Conservation (phyloP, 2,329 filamentous ascomycete species). For the Colletotrichum godetiae region DNA sequence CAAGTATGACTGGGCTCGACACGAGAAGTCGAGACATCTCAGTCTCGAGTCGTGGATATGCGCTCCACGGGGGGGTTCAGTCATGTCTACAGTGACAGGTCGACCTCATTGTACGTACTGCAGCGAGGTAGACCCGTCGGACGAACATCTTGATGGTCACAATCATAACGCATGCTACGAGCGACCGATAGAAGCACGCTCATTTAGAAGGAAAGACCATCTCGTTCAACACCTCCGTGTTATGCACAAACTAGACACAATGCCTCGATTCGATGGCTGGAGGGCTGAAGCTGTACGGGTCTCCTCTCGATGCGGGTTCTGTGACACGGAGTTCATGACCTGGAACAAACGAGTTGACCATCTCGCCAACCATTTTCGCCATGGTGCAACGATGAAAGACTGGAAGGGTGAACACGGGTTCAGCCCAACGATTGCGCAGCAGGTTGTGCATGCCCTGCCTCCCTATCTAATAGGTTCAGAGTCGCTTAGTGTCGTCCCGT, state of each 20-base stretch:
- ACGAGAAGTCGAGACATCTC: constrained; percentile 59
- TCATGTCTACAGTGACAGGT: constrained; percentile 37
- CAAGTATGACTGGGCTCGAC: constrained; percentile 59
- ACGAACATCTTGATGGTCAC: constrained; percentile 40
- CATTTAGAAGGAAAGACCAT: constrained; percentile 45
- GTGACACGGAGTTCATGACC: too few relatives aligned
- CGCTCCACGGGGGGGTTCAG: constrained; percentile 39
- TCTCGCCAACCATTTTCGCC: constrained; percentile 42
- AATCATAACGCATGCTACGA: constrained; percentile 38
- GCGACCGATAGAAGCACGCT: constrained; percentile 28
- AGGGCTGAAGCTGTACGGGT: constrained; percentile 32
- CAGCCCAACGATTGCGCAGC: constrained; percentile 37
- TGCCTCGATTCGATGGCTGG: constrained; percentile 52
- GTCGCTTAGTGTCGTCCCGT: constrained; percentile 38
- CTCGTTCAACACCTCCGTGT: constrained; percentile 45
- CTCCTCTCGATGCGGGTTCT: too few relatives aligned
- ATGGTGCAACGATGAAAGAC: constrained; percentile 42
- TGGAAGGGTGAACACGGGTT: constrained; percentile 45
- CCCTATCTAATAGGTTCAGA: constrained; percentile 43
- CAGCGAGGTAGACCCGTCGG: constrained; percentile 36
- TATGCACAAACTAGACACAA: constrained; percentile 47
- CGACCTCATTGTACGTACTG: constrained; percentile 42
- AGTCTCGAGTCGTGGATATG: constrained; percentile 60
- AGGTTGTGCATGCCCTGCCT: constrained; percentile 40
- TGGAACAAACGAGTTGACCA: constrained; percentile 37